These are phyloP conservation scores for Cymodocea nodosa DNA, from an alignment of 116 monocot species.

Conservation along the genomic window DNA sequence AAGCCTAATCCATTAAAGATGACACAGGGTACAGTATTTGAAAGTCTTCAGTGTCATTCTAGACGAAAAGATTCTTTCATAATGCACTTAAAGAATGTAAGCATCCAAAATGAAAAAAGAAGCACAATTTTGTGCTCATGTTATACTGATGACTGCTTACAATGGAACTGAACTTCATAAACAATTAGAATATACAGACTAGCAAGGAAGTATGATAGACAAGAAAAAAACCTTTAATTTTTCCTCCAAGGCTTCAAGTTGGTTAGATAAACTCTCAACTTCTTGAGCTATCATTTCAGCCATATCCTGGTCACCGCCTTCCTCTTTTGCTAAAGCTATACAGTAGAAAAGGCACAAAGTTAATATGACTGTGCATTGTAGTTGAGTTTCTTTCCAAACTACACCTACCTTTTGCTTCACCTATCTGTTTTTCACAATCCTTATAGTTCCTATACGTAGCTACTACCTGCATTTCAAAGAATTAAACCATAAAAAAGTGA, in stretches of 20 bases:
- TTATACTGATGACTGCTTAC: too few species aligned
- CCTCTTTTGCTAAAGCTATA: slow-evolving; percentile 73
- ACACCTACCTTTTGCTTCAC: slow-evolving; percentile 74
- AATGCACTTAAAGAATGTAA: too few species aligned
- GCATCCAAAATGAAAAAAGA: too few species aligned
- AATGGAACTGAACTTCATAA: not conserved
- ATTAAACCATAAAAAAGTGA: not conserved
- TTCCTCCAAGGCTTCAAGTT: slow-evolving; percentile 62
- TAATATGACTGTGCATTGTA: not conserved
- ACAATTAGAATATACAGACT: not conserved
- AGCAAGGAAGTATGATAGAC: not conserved
- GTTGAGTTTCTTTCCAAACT: not conserved
- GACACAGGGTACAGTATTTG: too few species aligned
- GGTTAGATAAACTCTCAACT: slow-evolving; percentile 49
- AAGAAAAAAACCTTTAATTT: slow-evolving; percentile 47
- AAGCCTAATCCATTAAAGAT: too few species aligned
- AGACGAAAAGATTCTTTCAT: too few species aligned
- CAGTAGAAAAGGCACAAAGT: slow-evolving; percentile 9
- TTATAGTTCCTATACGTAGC: slow-evolving; percentile 60
- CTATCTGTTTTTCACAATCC: slow-evolving; percentile 73
- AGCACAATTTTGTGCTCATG: too few species aligned
- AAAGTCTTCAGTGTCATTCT: too few species aligned
- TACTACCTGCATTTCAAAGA: slow-evolving; percentile 58
- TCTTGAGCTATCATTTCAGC: slow-evolving; percentile 83
- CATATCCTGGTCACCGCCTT: slow-evolving; percentile 75